A percentile compares a stretch with the other conserved stretches of the same genome.
Conservation (phyloP, 2,329 filamentous ascomycete species). For the Sphaerulina vaccinii region DNA sequence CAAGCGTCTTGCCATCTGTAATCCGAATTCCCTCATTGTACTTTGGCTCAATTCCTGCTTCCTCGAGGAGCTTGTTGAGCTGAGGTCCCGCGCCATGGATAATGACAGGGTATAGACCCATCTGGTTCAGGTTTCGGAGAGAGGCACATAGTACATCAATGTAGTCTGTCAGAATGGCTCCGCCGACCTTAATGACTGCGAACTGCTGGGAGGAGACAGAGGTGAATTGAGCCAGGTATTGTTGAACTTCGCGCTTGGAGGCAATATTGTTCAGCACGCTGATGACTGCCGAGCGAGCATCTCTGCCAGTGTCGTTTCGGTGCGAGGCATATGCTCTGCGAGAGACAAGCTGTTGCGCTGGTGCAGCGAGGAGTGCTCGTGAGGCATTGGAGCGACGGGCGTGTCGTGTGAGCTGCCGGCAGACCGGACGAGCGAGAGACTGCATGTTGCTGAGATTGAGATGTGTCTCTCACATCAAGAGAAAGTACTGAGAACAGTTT, state of each 20-base stretch:
- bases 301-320: slow-evolving; percentile 49
- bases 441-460: slow-evolving; percentile 21
- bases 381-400: slow-evolving; percentile 12
- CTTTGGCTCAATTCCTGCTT: slow-evolving; percentile 87
- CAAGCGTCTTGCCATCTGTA: slow-evolving; percentile 91
- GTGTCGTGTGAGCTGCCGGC: slow-evolving; percentile 21
- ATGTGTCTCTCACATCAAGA: slow-evolving; percentile 8
- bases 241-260: slow-evolving; percentile 92
- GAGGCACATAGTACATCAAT: slow-evolving; percentile 87
- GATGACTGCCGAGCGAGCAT: slow-evolving; percentile 77
- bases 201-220: slow-evolving; percentile 96
- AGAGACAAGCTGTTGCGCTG: slow-evolving; percentile 2
- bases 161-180: slow-evolving; percentile 92
- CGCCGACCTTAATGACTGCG: slow-evolving; percentile 96
- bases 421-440: slow-evolving; percentile 18
- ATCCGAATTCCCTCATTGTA: slow-evolving; percentile 96
- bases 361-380: slow-evolving; percentile 13
- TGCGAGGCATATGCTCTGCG: slow-evolving; percentile 25
- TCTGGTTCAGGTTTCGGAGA: slow-evolving; percentile 87
- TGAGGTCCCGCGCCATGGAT: slow-evolving; percentile 95
- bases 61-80: slow-evolving; percentile 85
- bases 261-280: slow-evolving; percentile 93
- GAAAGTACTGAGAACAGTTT: neutral
- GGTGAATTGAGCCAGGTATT: slow-evolving; percentile 96
- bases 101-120: slow-evolving; percentile 90